Percentiles rank a stretch among this genome's conserved stretches.
These are phyloP conservation scores for Scenedesmus sp. DNA, from an alignment of 163 green algal genomes.

Conservation along the genomic window DNA sequence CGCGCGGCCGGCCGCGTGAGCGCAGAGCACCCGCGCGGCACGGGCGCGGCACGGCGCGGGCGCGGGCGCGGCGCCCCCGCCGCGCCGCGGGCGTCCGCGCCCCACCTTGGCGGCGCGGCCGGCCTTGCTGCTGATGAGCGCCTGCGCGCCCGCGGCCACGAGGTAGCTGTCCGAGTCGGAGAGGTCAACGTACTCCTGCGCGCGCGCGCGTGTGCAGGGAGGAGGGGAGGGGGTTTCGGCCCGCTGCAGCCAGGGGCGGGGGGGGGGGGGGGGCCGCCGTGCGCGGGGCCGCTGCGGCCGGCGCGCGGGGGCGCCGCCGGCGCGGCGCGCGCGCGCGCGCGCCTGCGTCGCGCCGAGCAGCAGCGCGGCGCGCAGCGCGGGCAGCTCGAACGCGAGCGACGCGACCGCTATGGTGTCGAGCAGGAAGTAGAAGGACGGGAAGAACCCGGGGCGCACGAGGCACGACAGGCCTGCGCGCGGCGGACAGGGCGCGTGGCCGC, in stretches of 20 bases:
- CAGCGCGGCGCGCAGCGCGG: slow-evolving; percentile 38
- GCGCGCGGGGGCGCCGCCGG: too few relatives aligned
- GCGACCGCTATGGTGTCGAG: slow-evolving; percentile 85
- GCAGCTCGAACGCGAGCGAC: slow-evolving; percentile 89
- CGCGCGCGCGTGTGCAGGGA: too few relatives aligned
- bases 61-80: too few relatives aligned
- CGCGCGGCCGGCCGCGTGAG: too few relatives aligned
- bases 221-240: too few relatives aligned
- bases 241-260: too few relatives aligned
- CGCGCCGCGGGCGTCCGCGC: background rate
- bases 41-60: too few relatives aligned
- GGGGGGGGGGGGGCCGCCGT: too few relatives aligned
- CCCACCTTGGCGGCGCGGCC: slow-evolving; percentile 58
- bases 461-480: slow-evolving; percentile 57
- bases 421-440: slow-evolving; percentile 92
- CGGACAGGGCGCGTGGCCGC: too few relatives aligned
- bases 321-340: too few relatives aligned
- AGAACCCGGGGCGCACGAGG: slow-evolving; percentile 79
- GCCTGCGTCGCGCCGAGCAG: slow-evolving; percentile 35
- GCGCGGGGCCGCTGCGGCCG: too few relatives aligned
- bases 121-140: slow-evolving; percentile 60
- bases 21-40: too few relatives aligned
- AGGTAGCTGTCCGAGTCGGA: slow-evolving; percentile 49
- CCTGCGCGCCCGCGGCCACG: slow-evolving; percentile 45
- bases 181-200: slow-evolving; percentile 49